Base-by-base conservation (phyloP, 257 asterid genomes). In the Rauvolfia tetraphylla region DNA sequence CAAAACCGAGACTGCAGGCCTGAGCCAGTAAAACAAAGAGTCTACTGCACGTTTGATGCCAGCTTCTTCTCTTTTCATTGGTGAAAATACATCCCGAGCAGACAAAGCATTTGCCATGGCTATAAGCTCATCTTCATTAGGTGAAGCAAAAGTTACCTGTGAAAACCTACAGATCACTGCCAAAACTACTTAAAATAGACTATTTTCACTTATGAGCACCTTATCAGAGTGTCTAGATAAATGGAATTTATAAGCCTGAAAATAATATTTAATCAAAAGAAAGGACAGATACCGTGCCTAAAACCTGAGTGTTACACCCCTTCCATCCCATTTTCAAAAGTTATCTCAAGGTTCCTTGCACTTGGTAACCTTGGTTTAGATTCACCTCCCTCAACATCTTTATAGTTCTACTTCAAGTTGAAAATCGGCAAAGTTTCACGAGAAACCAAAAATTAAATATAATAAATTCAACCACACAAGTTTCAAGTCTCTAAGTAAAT, bases 71-170 rank as follows among this genome's bases (percentile, higher is more conserved):
- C 79, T 85, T 84, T 74, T 78, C 36, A 88, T 69, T 59, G 89
- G 93, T 15, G 63, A 61, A 76, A 89, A 91, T 75, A 78, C 76
- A 63, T 88, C 88, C 59, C 61, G 72, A 1, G 80, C 57, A 41
- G 94, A 87, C 3, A 95, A 75, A 17, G 94, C 89, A 79, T 91
- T 92, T 86, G 97, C 99, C 99, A 95, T 95, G 69, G 97, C 92
- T 71, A 95, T 80, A 36, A 95, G 96, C 86, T 95, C 99, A 72
- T 92, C 90, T 85, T 91, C 99, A 71, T 95, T 95, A 48, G 99
- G 99, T 27, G 98, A 95, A 78, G 93, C 86, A 74, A 89, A 92
- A 71, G 86, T 92, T 75, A 95, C 76, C 98, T 95, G 85, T 41
- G 67, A 76, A 76, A 85, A 76, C 74, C 31, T 44, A 73, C 41